These are phyloP conservation scores for Nematodospora anomalae DNA, from an alignment of 1,139 yeast species.

Conservation along the genomic window DNA sequence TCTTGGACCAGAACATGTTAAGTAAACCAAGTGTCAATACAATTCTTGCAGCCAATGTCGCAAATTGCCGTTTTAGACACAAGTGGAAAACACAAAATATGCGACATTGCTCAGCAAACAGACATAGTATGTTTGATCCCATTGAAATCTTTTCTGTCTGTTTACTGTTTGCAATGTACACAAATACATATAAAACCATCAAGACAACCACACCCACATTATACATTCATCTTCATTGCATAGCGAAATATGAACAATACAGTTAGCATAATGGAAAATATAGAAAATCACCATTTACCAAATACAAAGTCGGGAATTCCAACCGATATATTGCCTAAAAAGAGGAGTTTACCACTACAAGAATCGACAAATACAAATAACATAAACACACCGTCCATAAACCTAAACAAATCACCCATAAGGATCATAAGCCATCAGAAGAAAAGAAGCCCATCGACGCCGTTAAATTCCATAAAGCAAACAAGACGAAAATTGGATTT, in stretches of 20 bases:
- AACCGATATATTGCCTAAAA: constrained; percentile 1
- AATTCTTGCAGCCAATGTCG: no score
- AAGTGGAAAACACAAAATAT: no score
- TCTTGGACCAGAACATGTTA: no score
- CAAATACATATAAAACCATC: no score
- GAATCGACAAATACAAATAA: constrained; percentile 9
- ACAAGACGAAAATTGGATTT: constrained; percentile 6
- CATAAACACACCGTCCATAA: neutral
- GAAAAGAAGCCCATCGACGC: constrained; percentile 24
- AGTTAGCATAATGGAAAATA: constrained; percentile 9
- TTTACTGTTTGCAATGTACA: no score
- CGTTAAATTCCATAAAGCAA: constrained; percentile 9
- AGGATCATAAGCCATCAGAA: neutral
- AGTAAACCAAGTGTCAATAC: no score
- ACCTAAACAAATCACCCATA: constrained; percentile 5
- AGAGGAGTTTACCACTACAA: constrained; percentile 9
- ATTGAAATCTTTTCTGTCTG: no score
- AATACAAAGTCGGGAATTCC: neutral
- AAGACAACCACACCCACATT: no score
- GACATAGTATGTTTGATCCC: no score
- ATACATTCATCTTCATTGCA: no score
- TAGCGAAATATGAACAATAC: constrained; percentile 3
- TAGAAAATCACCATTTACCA: constrained; percentile 7
- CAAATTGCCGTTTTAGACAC: no score
- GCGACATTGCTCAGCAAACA: no score